Evolutionary conservation across 2,329 filamentous ascomycete species (phyloP).

Genomic region (Xenosphaeropsis pyriputrescens): DNA sequence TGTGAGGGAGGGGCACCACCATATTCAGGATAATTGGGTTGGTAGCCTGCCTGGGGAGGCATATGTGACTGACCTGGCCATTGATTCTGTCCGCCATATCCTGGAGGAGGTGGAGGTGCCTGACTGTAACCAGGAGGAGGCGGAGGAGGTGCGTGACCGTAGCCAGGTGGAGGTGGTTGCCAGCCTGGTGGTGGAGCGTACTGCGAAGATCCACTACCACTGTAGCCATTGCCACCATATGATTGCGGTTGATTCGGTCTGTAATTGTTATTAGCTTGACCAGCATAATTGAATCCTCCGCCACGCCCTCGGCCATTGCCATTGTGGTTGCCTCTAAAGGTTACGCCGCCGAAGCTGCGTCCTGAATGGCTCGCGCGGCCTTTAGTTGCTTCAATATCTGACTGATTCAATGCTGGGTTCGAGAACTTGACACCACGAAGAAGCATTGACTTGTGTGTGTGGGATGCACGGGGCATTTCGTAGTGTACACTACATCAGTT

Average conservation of each 20-base stretch:
- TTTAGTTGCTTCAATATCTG: slow-evolving; percentile 61
- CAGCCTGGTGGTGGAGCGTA: slow-evolving; percentile 17
- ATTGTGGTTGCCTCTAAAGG: slow-evolving; percentile 24
- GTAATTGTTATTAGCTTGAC: not conserved
- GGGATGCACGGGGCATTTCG: slow-evolving; percentile 57
- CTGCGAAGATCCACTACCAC: slow-evolving; percentile 9
- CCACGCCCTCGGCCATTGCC: slow-evolving; percentile 1
- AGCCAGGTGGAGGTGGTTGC: slow-evolving; percentile 31
- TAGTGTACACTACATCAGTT: slow-evolving; percentile 56
- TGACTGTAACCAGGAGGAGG: slow-evolving; percentile 22
- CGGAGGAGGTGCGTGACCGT: slow-evolving; percentile 28
- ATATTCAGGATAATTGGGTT: too few species aligned
- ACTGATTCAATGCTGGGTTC: slow-evolving; percentile 54
- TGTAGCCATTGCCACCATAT: slow-evolving; percentile 4
- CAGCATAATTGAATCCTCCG: not conserved
- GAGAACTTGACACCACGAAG: slow-evolving; percentile 69
- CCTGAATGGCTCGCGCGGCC: slow-evolving; percentile 49
- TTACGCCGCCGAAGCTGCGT: slow-evolving; percentile 56
- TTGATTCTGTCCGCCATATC: slow-evolving; percentile 3
- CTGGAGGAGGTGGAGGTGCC: slow-evolving; percentile 5
- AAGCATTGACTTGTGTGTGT: slow-evolving; percentile 86
- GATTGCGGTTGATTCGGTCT: slow-evolving; percentile 1
- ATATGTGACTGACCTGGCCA: too few species aligned
- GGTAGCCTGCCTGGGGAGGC: too few species aligned
- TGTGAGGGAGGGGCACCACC: too few species aligned